A percentile compares a stretch with the other conserved stretches of the same genome.
Evolutionary conservation across 306 rosid species (phyloP).

Genomic region (Quercus parvula): DNA sequence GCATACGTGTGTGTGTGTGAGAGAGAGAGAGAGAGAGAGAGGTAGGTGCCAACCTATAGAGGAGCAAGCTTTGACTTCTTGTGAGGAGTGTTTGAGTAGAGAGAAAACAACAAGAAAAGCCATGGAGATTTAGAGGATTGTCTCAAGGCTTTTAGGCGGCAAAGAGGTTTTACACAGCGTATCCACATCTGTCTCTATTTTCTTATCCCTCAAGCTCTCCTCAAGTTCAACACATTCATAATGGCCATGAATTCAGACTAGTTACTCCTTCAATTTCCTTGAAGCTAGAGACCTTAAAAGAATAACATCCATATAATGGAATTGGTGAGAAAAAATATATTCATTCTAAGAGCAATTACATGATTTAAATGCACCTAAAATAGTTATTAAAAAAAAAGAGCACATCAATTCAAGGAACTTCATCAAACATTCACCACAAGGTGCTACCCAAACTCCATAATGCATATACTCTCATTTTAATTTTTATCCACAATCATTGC

Average conservation of each 20-base stretch:
- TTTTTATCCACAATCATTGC: no score
- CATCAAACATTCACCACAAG: background rate
- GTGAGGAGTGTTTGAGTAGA: slow-evolving; percentile 45
- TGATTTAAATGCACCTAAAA: background rate
- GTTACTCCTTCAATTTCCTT: slow-evolving; percentile 1
- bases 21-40: background rate
- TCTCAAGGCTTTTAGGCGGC: slow-evolving; percentile 33
- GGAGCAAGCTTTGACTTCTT: slow-evolving; percentile 80
- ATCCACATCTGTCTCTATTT: slow-evolving; percentile 39
- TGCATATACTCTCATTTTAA: no score
- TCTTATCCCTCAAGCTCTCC: slow-evolving; percentile 16
- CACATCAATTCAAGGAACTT: background rate
- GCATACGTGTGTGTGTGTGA: background rate
- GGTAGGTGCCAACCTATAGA: slow-evolving; percentile 53
- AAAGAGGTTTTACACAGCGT: slow-evolving; percentile 34
- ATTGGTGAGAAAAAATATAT: background rate
- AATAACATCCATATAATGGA: background rate
- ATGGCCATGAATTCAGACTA: slow-evolving; percentile 15
- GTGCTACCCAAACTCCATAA: no score
- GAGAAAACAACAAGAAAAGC: slow-evolving; percentile 31
- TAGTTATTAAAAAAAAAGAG: background rate
- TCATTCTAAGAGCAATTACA: background rate
- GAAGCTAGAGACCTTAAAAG: slow-evolving; percentile 24
- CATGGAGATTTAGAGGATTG: slow-evolving; percentile 41
- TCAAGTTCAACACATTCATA: background rate